Base-by-base conservation (phyloP, 805 yeast genomes). In the Hanseniaspora nectarophila region DNA sequence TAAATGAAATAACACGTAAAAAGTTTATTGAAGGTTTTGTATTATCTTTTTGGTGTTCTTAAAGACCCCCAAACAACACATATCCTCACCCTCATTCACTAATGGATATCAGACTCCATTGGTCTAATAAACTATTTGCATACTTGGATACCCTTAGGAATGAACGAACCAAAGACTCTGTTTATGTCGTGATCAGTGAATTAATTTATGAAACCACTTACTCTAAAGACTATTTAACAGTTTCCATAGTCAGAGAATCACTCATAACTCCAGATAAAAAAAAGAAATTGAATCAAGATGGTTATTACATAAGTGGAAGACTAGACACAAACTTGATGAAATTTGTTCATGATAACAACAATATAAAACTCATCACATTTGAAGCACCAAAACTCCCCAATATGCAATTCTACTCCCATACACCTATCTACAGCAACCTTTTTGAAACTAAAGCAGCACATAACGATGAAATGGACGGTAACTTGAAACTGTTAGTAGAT, bases 321-420 rank as follows among this genome's bases (percentile, higher is more conserved):
- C 21, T 50, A 5, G 21, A 50, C n/a, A 29, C 12, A 10, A 28
- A 37, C 21, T 15, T 13, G 5, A 43, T 26, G 37, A 50, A 43
- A 28, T 50, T 43, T 37, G 34, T 37, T 8, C 34, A 42, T 21
- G 37, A n/a, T 4, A 34, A 26, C 5, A 13, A 12, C 6, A 26
- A 39, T 10, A 58, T 61, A n/a, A 59, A 46, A n/a, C 54, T 79
- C 2, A 65, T 82, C 4, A 58, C 74, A n/a, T 88, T 78, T 61
- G 74, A 75, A 24, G 82, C 92, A 1, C 97, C 97, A 0, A 73
- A 75, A 42, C 77, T 82, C 18, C 72, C 71, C 28, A 74, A 76
- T 54, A 72, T 89, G 71, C 95, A 88, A 57, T 86, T 84, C 62
- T 82, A 78, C 57, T 81, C 96, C 0, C 62, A 81, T 3, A 68